Evolutionary conservation across 768 basidiomycete genomes (phyloP), one percentile per base, ranked within the genome.

Genomic region (Mrakia hoshinonis): DNA sequence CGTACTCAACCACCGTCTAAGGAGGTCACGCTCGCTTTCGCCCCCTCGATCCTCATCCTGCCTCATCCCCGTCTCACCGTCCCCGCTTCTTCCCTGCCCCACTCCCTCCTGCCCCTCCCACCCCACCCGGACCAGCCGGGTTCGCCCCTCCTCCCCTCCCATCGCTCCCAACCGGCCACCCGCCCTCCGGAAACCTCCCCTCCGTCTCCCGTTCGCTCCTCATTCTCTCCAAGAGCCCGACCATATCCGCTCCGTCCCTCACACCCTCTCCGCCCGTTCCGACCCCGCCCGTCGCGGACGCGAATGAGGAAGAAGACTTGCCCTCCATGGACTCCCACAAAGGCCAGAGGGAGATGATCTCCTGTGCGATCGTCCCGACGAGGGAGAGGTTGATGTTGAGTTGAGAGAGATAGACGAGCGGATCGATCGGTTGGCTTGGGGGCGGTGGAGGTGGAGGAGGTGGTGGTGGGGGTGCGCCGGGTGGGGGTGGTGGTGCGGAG

Each of bases 281-380:
- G 26, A 65, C 29, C 26, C 11, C 15, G 4, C 26, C 9, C 9
- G 22, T 13, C 51, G 9, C 18, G 0, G 31, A 29, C 0, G 39
- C 26, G 1, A 63, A 20, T 6, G 52, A 18, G 18, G 39, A 46
- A 4, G 63, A 79, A 12, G 82, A 76, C 4, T 80, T 81, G 73
- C 91, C 88, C 69, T 86, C 86, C 80, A 91, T 92, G 11, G 85
- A 82, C 48, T 90, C 89, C 92, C 94, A 97, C 0, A 93, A 84
- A 5, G 89, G 85, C 79, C 97, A 98, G 43, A 96, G 80, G 4
- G 89, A 86, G 67, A 97, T 84, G 74, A 98, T 91, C 81, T 98
- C 91, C 77, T 97, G 94, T 0, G 89, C 85, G 76, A 96, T 88
- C 49, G 89, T 87, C 34, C 91, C 86, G 49, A 99, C 81, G 70